These are phyloP conservation scores for Tulasnella sp. DNA, from an alignment of 768 basidiomycete genomes.

Conservation along the genomic window DNA sequence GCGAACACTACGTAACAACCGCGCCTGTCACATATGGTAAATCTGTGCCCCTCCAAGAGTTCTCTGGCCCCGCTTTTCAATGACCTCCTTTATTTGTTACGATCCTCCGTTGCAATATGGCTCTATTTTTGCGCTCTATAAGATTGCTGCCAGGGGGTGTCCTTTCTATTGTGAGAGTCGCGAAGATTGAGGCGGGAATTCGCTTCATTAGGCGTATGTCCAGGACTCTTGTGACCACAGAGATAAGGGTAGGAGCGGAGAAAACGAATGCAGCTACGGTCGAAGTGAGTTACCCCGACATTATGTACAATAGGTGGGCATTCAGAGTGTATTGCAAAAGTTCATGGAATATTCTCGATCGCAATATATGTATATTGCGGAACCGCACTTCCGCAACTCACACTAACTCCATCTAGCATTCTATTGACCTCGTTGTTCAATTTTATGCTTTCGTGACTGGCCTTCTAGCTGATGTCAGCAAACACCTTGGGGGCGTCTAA, in stretches of 20 bases:
- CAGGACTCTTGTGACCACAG: neutral
- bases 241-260: too few relatives aligned
- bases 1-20: too few relatives aligned
- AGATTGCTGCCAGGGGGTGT: constrained; percentile 8
- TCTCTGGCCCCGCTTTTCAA: neutral
- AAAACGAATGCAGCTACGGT: too few relatives aligned
- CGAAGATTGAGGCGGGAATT: constrained; percentile 4
- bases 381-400: too few relatives aligned
- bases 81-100: neutral
- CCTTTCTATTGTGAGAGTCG: neutral
- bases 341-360: too few relatives aligned
- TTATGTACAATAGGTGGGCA: too few relatives aligned
- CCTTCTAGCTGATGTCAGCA: neutral
- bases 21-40: neutral
- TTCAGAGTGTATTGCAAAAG: too few relatives aligned
- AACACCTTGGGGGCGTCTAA: neutral
- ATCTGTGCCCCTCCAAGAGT: neutral
- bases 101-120: neutral
- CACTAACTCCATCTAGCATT: neutral
- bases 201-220: neutral
- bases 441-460: too few relatives aligned
- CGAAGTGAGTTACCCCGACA: too few relatives aligned
- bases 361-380: too few relatives aligned
- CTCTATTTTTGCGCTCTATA: neutral
- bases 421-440: neutral